Percentiles rank a stretch among this genome's conserved stretches.
phyloP scores from a whole-genome alignment of 2,329 filamentous ascomycete genomes.

The Cytospora paraplurivora region DNA sequence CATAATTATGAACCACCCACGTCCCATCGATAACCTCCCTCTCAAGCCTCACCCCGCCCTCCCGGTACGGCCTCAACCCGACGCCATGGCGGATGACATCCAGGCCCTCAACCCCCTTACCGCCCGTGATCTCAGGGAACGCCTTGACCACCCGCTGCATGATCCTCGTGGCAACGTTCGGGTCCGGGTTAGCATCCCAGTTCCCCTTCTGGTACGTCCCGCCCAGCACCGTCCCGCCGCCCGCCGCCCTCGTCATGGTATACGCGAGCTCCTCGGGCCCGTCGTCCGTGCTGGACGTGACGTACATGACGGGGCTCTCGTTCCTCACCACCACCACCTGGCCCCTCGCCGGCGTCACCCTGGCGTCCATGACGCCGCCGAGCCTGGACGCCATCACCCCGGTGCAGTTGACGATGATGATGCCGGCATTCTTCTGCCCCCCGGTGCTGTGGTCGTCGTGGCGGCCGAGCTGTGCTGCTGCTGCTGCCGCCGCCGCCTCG shows the following conservation, averaged over 20 bases:
- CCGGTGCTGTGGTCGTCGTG: constrained; percentile 54
- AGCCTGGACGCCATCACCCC: constrained; percentile 75
- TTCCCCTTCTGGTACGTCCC: constrained; percentile 79
- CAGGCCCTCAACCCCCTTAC: constrained; percentile 71
- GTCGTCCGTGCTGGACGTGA: constrained; percentile 73
- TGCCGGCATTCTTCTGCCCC: constrained; percentile 51
- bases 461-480: too few species aligned
- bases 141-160: constrained; percentile 74
- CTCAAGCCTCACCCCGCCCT: constrained; percentile 75
- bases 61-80: constrained; percentile 74
- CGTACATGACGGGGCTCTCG: constrained; percentile 69
- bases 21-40: constrained; percentile 65
- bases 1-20: constrained; percentile 79
- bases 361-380: constrained; percentile 77
- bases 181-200: constrained; percentile 79
- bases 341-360: constrained; percentile 75
- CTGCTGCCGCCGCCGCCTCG: constrained; percentile 64
- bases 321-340: constrained; percentile 86
- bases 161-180: constrained; percentile 77
- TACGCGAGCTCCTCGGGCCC: constrained; percentile 73
- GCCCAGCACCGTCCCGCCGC: constrained; percentile 85
- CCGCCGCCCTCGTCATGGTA: constrained; percentile 76
- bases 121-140: constrained; percentile 64
- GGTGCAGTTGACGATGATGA: constrained; percentile 83
- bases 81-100: constrained; percentile 81